Evolutionary conservation across 768 basidiomycete genomes (phyloP).

Genomic region (Suillus placidus): DNA sequence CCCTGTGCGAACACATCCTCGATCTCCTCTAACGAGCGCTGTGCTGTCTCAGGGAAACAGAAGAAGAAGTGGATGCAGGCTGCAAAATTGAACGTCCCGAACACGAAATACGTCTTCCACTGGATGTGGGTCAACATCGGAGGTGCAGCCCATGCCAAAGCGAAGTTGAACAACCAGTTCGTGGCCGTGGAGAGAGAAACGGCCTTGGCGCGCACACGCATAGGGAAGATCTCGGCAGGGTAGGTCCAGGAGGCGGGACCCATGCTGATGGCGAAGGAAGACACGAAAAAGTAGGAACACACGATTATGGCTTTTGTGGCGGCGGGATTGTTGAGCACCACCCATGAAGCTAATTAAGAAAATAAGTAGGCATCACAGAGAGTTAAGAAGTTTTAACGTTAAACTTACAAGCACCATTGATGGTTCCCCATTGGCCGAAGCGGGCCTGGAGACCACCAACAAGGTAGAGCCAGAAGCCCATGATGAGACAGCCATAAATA

Average conservation of each 20-base stretch:
- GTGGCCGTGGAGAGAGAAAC: slow-evolving; percentile 45
- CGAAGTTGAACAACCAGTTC: slow-evolving; percentile 75
- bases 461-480: slow-evolving; percentile 79
- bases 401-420: slow-evolving; percentile 40
- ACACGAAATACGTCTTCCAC: slow-evolving; percentile 79
- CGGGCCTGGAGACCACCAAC: slow-evolving; percentile 75
- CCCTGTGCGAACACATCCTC: slow-evolving; percentile 77
- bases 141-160: slow-evolving; percentile 75
- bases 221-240: slow-evolving; percentile 70
- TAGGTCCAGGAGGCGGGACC: slow-evolving; percentile 81
- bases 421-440: slow-evolving; percentile 63
- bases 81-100: slow-evolving; percentile 75
- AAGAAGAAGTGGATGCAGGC: slow-evolving; percentile 73
- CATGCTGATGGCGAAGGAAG: slow-evolving; percentile 73
- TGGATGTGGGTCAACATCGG: slow-evolving; percentile 68
- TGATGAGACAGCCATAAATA: slow-evolving; percentile 60
- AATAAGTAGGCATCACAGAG: neutral
- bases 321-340: slow-evolving; percentile 55
- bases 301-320: slow-evolving; percentile 75
- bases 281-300: slow-evolving; percentile 77
- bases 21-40: slow-evolving; percentile 74
- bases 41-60: slow-evolving; percentile 80
- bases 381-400: neutral
- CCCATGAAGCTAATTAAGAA: slow-evolving; percentile 48
- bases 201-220: slow-evolving; percentile 67